Conservation (phyloP, 106 monocot genomes). For the Gastrodia elata region DNA sequence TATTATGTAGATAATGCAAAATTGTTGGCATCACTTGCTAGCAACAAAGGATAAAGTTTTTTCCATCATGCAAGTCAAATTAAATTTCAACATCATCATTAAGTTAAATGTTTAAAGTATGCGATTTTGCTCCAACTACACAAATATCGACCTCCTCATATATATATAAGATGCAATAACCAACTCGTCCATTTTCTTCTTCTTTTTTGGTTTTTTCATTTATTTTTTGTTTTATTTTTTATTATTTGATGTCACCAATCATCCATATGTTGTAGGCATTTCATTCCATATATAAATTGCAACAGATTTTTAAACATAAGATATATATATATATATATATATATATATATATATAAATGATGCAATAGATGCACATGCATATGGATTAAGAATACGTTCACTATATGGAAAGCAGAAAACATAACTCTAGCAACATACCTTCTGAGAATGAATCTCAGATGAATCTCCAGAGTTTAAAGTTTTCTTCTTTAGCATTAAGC, state of each 20-base stretch:
- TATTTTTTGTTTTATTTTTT: too few relatives aligned
- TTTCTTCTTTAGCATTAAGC: slow-evolving; percentile 69
- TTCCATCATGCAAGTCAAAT: not conserved
- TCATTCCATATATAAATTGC: too few relatives aligned
- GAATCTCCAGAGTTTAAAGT: slow-evolving; percentile 67
- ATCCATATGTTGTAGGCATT: too few relatives aligned
- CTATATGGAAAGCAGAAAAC: not conserved
- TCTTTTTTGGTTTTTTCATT: too few relatives aligned
- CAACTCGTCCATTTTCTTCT: too few relatives aligned
- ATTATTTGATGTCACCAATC: too few relatives aligned
- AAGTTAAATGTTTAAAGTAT: not conserved
- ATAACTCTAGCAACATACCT: slow-evolving; percentile 45
- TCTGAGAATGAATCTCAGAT: slow-evolving; percentile 60
- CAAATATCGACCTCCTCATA: not conserved
- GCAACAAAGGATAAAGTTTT: not conserved
- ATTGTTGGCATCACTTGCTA: not conserved
- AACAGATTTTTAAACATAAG: too few relatives aligned
- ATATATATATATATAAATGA: not conserved
- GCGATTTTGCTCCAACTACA: not conserved
- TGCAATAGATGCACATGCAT: not conserved
- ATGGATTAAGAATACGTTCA: not conserved
- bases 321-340: too few relatives aligned
- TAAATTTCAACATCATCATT: not conserved
- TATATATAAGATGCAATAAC: too few relatives aligned
- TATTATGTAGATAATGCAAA: not conserved